A percentile compares a stretch with the other conserved stretches of the same genome.
These are phyloP conservation scores for Colletotrichum paranaense DNA, from an alignment of 2,329 filamentous ascomycete species.

Conservation along the genomic window DNA sequence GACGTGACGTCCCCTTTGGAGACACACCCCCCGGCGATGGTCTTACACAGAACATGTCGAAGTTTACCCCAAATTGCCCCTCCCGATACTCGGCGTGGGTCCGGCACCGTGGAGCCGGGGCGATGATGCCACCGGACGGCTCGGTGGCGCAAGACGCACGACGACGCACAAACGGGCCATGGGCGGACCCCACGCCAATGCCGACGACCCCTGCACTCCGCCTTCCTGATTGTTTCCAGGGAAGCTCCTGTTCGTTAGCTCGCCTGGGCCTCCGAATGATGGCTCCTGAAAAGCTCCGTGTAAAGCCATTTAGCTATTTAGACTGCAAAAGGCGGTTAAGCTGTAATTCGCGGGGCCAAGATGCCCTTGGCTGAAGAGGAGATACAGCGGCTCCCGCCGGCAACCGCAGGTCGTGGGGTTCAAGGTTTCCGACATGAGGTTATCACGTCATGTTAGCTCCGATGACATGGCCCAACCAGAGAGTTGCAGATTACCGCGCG, in stretches of 20 bases:
- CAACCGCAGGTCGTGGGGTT: not conserved
- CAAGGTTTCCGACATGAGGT: constrained; percentile 11
- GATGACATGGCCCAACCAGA: constrained; percentile 25
- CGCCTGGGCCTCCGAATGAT: not conserved
- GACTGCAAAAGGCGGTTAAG: not conserved
- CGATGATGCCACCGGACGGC: constrained; percentile 35
- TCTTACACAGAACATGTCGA: not conserved
- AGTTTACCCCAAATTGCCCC: constrained; percentile 22
- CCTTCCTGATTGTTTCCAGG: not conserved
- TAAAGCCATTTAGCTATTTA: not conserved
- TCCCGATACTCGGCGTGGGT: constrained; percentile 35
- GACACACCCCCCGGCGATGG: constrained; percentile 9
- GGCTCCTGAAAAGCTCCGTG: not conserved
- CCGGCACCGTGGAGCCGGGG: constrained; percentile 32
- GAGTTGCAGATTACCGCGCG: not conserved
- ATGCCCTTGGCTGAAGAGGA: not conserved
- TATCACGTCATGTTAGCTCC: constrained; percentile 36
- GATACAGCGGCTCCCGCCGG: not conserved
- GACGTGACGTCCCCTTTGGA: constrained; percentile 1
- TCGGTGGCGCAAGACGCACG: constrained; percentile 32
- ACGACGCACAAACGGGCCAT: constrained; percentile 14
- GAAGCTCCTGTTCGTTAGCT: constrained; percentile 6
- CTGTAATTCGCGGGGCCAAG: not conserved
- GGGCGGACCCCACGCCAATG: not conserved
- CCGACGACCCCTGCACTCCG: not conserved